A percentile compares a stretch with the other conserved stretches of the same genome.
phyloP scores from a whole-genome alignment of 2,329 filamentous ascomycete species.

The Xylaria sp. region DNA sequence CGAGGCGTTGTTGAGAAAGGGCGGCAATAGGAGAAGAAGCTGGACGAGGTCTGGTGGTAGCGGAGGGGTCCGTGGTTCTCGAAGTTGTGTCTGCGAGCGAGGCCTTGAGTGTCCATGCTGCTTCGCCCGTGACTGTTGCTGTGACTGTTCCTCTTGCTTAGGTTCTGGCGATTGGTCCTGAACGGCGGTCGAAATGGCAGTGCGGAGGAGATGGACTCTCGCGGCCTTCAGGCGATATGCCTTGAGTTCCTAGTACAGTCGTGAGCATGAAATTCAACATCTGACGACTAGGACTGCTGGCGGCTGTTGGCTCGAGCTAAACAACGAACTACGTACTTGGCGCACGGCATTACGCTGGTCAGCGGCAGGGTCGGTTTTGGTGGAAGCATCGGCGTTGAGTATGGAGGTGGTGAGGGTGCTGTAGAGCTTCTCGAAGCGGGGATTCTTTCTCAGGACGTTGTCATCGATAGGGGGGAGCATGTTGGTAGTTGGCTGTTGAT shows the following conservation, averaged over 20 bases:
- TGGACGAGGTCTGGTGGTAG: slow-evolving; percentile 44
- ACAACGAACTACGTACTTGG: slow-evolving; percentile 38
- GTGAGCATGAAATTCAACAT: neutral
- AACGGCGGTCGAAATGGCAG: slow-evolving; percentile 45
- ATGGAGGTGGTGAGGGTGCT: slow-evolving; percentile 47
- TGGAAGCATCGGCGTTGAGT: slow-evolving; percentile 54
- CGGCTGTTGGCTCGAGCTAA: neutral
- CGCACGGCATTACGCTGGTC: slow-evolving; percentile 46
- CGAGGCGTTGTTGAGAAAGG: slow-evolving; percentile 39
- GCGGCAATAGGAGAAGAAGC: slow-evolving; percentile 50
- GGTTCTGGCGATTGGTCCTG: slow-evolving; percentile 20
- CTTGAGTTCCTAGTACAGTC: slow-evolving; percentile 42
- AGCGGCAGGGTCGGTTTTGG: slow-evolving; percentile 45
- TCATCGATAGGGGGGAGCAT: slow-evolving; percentile 58
- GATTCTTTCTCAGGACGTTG: slow-evolving; percentile 49
- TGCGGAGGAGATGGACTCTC: slow-evolving; percentile 46
- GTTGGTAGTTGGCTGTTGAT: neutral
- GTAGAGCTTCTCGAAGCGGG: slow-evolving; percentile 56
- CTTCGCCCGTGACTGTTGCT: slow-evolving; percentile 13
- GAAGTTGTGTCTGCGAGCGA: slow-evolving; percentile 19
- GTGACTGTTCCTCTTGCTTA: slow-evolving; percentile 22
- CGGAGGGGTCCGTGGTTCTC: slow-evolving; percentile 19
- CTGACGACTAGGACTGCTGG: neutral
- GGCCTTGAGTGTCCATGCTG: slow-evolving; percentile 26
- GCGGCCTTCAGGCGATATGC: slow-evolving; percentile 43